Evolutionary conservation across 495 filamentous ascomycete species (phyloP).

Genomic region (Aspergillus carlsbadensis): DNA sequence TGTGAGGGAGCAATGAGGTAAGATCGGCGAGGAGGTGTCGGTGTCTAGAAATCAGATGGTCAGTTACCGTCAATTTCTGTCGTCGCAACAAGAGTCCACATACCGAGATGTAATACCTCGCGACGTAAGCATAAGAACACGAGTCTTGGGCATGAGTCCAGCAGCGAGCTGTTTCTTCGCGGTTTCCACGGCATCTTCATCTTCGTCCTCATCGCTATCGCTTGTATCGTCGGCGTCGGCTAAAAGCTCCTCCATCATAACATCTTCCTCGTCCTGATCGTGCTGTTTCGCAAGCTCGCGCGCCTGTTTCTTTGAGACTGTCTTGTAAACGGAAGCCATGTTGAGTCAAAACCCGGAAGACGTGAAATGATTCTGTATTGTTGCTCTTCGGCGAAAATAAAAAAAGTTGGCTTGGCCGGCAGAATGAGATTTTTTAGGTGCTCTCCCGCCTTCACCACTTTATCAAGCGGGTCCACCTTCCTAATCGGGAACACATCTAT

Average conservation of each 20-base stretch:
- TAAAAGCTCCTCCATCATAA: conserved; percentile 43
- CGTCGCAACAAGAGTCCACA: conserved; percentile 10
- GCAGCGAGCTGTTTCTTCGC: conserved; percentile 43
- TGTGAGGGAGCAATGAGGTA: conserved; percentile 83
- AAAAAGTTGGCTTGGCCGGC: conserved; percentile 35
- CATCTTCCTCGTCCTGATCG: conserved; percentile 36
- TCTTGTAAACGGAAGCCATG: conserved; percentile 96
- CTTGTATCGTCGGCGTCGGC: conserved; percentile 43
- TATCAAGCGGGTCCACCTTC: no score
- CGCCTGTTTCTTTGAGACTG: conserved; percentile 66
- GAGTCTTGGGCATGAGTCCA: conserved; percentile 55
- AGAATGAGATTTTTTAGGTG: conserved; percentile 41
- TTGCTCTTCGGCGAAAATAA: conserved; percentile 19
- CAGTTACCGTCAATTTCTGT: conserved; percentile 4
- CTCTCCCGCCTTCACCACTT: conserved; percentile 28
- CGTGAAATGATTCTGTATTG: conserved; percentile 4
- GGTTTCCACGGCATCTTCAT: conserved; percentile 30
- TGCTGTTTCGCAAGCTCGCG: conserved; percentile 32
- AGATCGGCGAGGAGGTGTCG: conserved; percentile 92
- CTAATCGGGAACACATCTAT: no score
- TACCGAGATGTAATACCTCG: conserved; percentile 88
- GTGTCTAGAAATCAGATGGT: conserved; percentile 55
- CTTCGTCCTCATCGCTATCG: conserved; percentile 48
- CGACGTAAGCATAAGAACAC: conserved; percentile 85
- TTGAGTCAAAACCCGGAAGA: conserved; percentile 21